These are phyloP conservation scores for Begonia loranthoides DNA, from an alignment of 306 rosid genomes.

Conservation along the genomic window DNA sequence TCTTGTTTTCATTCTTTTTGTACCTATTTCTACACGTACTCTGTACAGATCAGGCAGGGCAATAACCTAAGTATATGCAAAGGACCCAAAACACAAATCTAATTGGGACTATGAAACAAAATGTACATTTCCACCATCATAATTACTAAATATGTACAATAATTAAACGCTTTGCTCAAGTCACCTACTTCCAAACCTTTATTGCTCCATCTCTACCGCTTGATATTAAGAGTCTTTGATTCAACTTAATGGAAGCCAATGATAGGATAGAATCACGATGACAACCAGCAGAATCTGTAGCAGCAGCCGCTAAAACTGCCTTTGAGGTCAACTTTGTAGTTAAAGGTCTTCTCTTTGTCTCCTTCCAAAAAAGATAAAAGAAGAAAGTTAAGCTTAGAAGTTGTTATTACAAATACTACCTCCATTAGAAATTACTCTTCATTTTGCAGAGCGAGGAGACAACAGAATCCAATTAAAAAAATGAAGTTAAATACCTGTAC, in stretches of 20 bases:
- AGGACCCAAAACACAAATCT: not conserved
- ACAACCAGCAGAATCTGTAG: slow-evolving; percentile 85
- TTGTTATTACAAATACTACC: not conserved
- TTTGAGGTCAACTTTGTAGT: slow-evolving; percentile 56
- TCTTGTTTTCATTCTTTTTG: not conserved
- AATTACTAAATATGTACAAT: slow-evolving; percentile 38
- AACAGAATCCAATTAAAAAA: not conserved
- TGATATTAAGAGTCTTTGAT: slow-evolving; percentile 75
- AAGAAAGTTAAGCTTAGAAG: not conserved
- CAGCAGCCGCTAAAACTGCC: slow-evolving; percentile 81
- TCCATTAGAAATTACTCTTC: too few species aligned
- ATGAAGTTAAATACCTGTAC: slow-evolving; percentile 50
- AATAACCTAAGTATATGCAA: not conserved
- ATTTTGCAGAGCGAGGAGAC: not conserved
- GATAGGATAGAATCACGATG: slow-evolving; percentile 77
- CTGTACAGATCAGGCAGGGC: not conserved
- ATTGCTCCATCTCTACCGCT: slow-evolving; percentile 91
- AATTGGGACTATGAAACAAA: slow-evolving; percentile 2
- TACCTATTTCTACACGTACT: not conserved
- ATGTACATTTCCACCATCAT: slow-evolving; percentile 17
- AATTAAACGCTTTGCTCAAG: slow-evolving; percentile 6
- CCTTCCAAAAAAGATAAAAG: slow-evolving; percentile 25
- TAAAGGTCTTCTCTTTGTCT: slow-evolving; percentile 67
- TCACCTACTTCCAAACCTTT: slow-evolving; percentile 85
- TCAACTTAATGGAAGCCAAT: slow-evolving; percentile 84